Conservation (phyloP, 257 asterid species). For the Cruciata laevipes region DNA sequence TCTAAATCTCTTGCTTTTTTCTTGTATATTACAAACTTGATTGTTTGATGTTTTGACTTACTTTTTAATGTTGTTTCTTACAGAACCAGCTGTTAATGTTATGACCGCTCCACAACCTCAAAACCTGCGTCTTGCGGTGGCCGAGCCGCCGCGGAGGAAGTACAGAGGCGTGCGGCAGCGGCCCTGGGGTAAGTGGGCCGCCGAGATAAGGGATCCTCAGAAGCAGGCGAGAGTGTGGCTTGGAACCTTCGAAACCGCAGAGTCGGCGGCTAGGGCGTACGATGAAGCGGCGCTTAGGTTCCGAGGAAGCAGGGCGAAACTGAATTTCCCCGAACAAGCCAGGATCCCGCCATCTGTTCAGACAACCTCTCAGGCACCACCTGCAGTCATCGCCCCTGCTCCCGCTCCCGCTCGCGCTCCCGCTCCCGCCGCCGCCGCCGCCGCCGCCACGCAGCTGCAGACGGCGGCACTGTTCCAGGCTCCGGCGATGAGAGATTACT, state of each 20-base stretch:
- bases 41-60: no score
- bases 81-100: conserved; percentile 17
- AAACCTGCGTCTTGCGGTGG: conserved; percentile 6
- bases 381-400: conserved; percentile 15
- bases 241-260: conserved; percentile 92
- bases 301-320: conserved; percentile 82
- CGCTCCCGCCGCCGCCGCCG: no score
- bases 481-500: conserved; percentile 42
- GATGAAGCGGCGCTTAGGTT: conserved; percentile 86
- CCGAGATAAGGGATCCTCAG: conserved; percentile 87
- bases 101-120: conserved; percentile 3
- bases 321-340: conserved; percentile 77
- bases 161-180: conserved; percentile 92
- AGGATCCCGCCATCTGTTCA: conserved; percentile 33
- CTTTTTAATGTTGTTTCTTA: background rate
- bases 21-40: no score
- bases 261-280: conserved; percentile 85
- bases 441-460: conserved; percentile 4
- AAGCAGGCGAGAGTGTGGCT: conserved; percentile 89
- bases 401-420: background rate
- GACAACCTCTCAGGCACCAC: conserved; percentile 12
- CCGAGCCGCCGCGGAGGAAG: conserved; percentile 30
- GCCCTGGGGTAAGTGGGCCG: conserved; percentile 98
- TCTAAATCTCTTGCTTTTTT: no score
- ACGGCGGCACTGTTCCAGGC: conserved; percentile 21